Evolutionary conservation across 345 rosid species (phyloP).

Genomic region (Euphorbia peplus): DNA sequence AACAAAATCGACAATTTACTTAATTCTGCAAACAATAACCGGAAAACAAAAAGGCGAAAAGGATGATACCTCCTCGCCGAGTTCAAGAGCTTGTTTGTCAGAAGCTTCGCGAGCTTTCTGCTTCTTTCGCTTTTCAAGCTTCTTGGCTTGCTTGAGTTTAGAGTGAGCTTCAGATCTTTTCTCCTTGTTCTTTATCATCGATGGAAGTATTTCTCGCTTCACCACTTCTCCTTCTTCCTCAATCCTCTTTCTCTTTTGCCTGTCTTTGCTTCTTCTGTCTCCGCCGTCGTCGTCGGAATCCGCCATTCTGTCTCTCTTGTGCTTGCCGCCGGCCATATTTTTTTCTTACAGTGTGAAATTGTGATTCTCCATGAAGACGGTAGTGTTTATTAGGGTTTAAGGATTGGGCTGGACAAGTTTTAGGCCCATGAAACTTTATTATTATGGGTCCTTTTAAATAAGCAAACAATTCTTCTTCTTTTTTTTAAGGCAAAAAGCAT

Average conservation of each 20-base stretch:
- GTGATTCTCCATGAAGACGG: background rate
- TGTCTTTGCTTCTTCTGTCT: background rate
- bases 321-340: slow-evolving; percentile 15
- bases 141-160: slow-evolving; percentile 77
- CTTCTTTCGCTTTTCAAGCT: slow-evolving; percentile 85
- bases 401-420: background rate
- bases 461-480: no score
- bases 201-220: slow-evolving; percentile 59
- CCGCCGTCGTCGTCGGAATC: background rate
- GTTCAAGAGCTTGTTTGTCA: slow-evolving; percentile 75
- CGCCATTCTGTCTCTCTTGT: slow-evolving; percentile 1
- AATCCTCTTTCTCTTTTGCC: slow-evolving; percentile 24
- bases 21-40: no score
- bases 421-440: no score
- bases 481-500: no score
- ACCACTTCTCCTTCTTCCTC: slow-evolving; percentile 1
- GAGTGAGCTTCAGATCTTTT: slow-evolving; percentile 79
- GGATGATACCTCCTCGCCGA: slow-evolving; percentile 77
- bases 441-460: background rate
- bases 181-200: slow-evolving; percentile 89
- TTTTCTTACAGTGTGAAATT: background rate
- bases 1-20: no score
- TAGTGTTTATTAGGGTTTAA: slow-evolving; percentile 12
- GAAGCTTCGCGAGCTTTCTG: slow-evolving; percentile 71
- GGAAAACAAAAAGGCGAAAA: background rate